Evolutionary conservation across 441 rosid species (phyloP), one percentile per base, ranked within the genome.

Genomic region (Brassica balearica): DNA sequence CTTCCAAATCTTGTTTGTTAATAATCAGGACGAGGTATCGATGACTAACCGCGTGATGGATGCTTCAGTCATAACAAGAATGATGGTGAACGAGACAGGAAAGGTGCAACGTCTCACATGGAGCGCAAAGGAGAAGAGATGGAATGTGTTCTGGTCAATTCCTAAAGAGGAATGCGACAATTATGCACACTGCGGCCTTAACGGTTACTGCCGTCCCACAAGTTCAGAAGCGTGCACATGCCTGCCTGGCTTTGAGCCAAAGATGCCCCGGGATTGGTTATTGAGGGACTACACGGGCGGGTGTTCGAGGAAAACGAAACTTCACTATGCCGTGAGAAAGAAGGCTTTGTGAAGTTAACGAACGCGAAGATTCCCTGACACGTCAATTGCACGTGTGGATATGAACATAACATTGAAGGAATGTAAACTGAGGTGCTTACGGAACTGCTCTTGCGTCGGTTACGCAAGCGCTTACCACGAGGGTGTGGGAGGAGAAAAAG

Each of bases 221-320:
- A 19, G 6, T 4, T 8, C 84, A 0, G 81, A 15, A 3, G 84
- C 77, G 34, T 94, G 98, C 70, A 65, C 72, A 4, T 94, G 97
- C 73, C 38, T 91, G 6, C 96, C 97, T 0, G 97, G 96, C 2
- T 94, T 82, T 20, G 82, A 81, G 59, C 97, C 98, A 8, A 87
- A 81, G 48, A 86, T 75, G 5, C 82, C 85, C 0, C 41, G 34
- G 0, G 85, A 73, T 2, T 92, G 97, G 98, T 73, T 19, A 74
- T 64, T 87, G 27, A 85, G 92, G 63, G 93, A 94, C 82, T 9
- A 77, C 41, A 7, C 86, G 0, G 82, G 58, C 1, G 98, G 97
- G 5, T 92, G 97, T 68, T 41, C 36, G 7, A 83, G 85, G 78
- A 81, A 67, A 66, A 12, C 2, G 34, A 53, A 1, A 70, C 43